Evolutionary conservation across 108 stramenopile species (phyloP).

Genomic region (Nannochloropsis gaditana): DNA sequence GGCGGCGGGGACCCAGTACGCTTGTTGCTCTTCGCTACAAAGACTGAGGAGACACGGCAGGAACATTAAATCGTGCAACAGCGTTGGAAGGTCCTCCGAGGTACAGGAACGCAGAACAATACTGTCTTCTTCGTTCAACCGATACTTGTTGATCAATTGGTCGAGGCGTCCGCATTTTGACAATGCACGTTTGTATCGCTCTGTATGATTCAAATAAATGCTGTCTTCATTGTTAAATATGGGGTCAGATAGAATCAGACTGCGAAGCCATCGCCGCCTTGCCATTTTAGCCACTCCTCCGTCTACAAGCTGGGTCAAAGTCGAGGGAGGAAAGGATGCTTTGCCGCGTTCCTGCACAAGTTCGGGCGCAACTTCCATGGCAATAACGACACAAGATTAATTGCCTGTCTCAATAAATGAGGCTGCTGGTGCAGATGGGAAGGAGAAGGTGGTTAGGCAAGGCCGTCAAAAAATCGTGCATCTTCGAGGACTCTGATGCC

Average conservation of each 20-base stretch:
- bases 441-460: too few species aligned
- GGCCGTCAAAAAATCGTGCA: too few species aligned
- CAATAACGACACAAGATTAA: not conserved
- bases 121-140: conserved; percentile 19
- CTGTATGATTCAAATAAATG: conserved; percentile 12
- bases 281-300: not conserved
- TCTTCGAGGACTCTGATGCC: too few species aligned
- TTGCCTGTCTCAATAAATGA: too few species aligned
- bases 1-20: conserved; percentile 79
- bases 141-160: not conserved
- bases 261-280: not conserved
- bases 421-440: too few species aligned
- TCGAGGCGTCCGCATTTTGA: not conserved
- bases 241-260: not conserved
- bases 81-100: conserved; percentile 27
- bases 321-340: not conserved
- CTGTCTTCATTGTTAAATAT: conserved; percentile 9
- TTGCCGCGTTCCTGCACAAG: not conserved
- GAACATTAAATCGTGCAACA: conserved; percentile 44
- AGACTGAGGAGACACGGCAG: conserved; percentile 34
- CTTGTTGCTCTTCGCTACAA: conserved; percentile 62
- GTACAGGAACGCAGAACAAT: not conserved
- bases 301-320: conserved; percentile 12
- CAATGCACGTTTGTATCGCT: conserved; percentile 8
- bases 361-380: not conserved